Percentiles rank a stretch among this genome's conserved stretches.
phyloP scores from a whole-genome alignment of 345 rosid genomes.

The Citrus sp. region DNA sequence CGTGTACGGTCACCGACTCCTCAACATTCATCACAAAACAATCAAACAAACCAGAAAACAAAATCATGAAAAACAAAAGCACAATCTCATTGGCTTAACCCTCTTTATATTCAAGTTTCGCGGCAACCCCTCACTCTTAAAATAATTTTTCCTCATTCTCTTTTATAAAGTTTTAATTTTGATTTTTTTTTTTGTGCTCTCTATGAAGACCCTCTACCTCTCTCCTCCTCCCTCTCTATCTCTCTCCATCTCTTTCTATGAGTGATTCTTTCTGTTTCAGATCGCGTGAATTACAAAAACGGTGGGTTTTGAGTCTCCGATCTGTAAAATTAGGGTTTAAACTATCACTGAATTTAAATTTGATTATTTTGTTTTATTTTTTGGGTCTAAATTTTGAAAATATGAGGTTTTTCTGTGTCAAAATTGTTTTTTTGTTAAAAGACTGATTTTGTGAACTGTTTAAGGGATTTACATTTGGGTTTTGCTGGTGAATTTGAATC shows the following conservation, averaged over 20 bases:
- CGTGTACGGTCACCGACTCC: neutral
- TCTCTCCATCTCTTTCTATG: neutral
- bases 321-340: slow-evolving; percentile 49
- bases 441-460: neutral
- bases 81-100: slow-evolving; percentile 26
- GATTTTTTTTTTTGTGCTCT: slow-evolving; percentile 13
- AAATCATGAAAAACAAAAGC: neutral
- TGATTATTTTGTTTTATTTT: neutral
- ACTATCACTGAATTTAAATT: neutral
- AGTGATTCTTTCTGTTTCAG: slow-evolving; percentile 12
- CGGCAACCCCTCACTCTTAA: slow-evolving; percentile 51
- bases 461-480: neutral
- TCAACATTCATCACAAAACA: neutral
- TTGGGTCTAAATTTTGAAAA: neutral
- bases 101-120: slow-evolving; percentile 81
- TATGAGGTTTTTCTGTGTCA: neutral
- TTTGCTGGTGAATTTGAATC: slow-evolving; percentile 4
- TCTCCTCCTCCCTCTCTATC: neutral
- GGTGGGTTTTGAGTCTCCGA: slow-evolving; percentile 32
- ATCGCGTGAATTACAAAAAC: slow-evolving; percentile 11
- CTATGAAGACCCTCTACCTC: neutral
- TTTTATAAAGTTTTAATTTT: slow-evolving; percentile 14
- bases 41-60: slow-evolving; percentile 2
- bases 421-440: neutral
- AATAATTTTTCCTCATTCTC: slow-evolving; percentile 20